phyloP scores from a whole-genome alignment of 2,329 filamentous ascomycete species.

The Fusarium protoensiforme region DNA sequence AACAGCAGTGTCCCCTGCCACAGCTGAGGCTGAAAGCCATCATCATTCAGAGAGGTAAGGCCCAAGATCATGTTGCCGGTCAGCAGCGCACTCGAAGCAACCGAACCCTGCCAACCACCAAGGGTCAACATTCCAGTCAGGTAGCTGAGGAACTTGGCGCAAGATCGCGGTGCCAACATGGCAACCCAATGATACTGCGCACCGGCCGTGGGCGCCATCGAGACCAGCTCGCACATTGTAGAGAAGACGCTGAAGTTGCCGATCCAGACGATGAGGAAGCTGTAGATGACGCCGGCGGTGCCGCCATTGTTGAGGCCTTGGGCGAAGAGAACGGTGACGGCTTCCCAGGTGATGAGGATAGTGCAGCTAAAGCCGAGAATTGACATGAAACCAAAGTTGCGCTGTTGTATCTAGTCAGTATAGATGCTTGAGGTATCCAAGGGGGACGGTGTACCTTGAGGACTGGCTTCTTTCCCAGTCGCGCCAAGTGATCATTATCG shows the following conservation, averaged over 20 bases:
- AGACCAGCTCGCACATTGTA: slow-evolving; percentile 54
- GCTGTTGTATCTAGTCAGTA: slow-evolving; percentile 36
- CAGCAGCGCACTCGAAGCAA: slow-evolving; percentile 52
- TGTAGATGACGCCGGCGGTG: slow-evolving; percentile 63
- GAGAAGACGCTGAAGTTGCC: slow-evolving; percentile 58
- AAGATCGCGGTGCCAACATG: slow-evolving; percentile 58
- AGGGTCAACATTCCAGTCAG: slow-evolving; percentile 60
- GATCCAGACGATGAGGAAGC: slow-evolving; percentile 59
- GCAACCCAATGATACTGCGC: slow-evolving; percentile 72
- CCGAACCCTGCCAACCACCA: slow-evolving; percentile 57
- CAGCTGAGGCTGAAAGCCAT: slow-evolving; percentile 50
- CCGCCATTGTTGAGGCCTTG: slow-evolving; percentile 60
- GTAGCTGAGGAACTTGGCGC: slow-evolving; percentile 66
- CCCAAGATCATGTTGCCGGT: slow-evolving; percentile 58
- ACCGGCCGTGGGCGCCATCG: slow-evolving; percentile 61
- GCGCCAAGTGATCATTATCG: slow-evolving; percentile 41
- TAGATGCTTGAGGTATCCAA: neutral
- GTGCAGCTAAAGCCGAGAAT: slow-evolving; percentile 65
- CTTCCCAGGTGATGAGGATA: slow-evolving; percentile 65
- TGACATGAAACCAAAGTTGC: slow-evolving; percentile 61
- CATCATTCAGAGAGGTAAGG: slow-evolving; percentile 44
- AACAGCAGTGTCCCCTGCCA: slow-evolving; percentile 63
- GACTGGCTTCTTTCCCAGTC: slow-evolving; percentile 45
- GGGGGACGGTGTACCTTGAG: slow-evolving; percentile 32
- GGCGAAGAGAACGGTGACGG: slow-evolving; percentile 47